These are phyloP conservation scores for Meira nashicola DNA, from an alignment of 1,284 basidiomycete genomes.

Conservation along the genomic window DNA sequence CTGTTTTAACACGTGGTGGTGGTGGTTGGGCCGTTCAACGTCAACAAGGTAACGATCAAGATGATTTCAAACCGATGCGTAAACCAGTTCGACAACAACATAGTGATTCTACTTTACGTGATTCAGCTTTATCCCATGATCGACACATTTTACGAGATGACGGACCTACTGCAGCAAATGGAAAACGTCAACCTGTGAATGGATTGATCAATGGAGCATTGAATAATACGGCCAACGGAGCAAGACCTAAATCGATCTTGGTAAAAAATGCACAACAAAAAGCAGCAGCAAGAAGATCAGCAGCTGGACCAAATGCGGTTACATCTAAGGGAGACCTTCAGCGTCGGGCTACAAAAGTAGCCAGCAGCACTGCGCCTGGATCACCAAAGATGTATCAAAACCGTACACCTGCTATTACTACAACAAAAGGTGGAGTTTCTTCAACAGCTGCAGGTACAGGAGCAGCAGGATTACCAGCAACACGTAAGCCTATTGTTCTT, in stretches of 20 bases:
- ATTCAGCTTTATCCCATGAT: not conserved
- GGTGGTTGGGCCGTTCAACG: slow-evolving; percentile 1
- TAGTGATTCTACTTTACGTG: not conserved
- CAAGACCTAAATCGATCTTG: not conserved
- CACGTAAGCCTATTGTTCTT: too few relatives aligned
- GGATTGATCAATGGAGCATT: not conserved
- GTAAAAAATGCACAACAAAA: not conserved
- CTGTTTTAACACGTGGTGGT: slow-evolving; percentile 4
- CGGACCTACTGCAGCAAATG: not conserved
- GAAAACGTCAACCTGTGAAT: too few relatives aligned
- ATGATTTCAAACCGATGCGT: not conserved
- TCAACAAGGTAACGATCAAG: not conserved
- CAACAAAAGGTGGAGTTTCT: too few relatives aligned
- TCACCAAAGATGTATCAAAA: slow-evolving; percentile 8
- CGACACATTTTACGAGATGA: not conserved
- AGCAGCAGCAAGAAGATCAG: slow-evolving; percentile 1
- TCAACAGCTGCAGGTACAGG: too few relatives aligned
- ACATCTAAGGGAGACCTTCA: too few relatives aligned
- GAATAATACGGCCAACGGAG: not conserved
- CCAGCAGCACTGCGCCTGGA: slow-evolving; percentile 3
- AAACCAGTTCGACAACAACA: not conserved
- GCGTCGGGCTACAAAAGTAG: not conserved
- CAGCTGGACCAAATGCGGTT: not conserved
- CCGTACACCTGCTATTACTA: not conserved
- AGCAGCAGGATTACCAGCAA: too few relatives aligned